These are phyloP conservation scores for Rhizopogon roseolus DNA, from an alignment of 768 basidiomycete genomes.

Conservation along the genomic window DNA sequence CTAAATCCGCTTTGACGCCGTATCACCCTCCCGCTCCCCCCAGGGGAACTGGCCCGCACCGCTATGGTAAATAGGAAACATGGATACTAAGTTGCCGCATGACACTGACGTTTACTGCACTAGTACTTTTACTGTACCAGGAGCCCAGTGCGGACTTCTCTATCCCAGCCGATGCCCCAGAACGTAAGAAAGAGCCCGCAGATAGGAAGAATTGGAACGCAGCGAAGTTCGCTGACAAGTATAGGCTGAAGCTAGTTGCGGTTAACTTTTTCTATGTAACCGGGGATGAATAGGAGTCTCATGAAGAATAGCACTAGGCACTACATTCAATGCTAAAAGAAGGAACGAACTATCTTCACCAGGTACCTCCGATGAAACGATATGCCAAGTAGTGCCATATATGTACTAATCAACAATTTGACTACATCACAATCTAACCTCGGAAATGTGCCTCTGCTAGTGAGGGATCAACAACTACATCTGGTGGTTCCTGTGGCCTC, in stretches of 20 bases:
- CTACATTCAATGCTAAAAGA: too few relatives aligned
- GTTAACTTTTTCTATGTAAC: slow-evolving; percentile 50
- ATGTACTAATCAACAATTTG: too few relatives aligned
- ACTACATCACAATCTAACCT: too few relatives aligned
- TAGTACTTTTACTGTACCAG: slow-evolving; percentile 56
- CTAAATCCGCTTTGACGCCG: slow-evolving; percentile 44
- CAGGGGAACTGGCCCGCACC: slow-evolving; percentile 47
- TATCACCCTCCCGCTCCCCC: slow-evolving; percentile 56
- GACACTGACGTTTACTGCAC: neutral
- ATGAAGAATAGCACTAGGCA: neutral
- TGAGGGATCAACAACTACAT: too few relatives aligned
- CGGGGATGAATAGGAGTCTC: slow-evolving; percentile 13
- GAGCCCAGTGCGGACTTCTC: slow-evolving; percentile 42
- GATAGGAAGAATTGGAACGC: slow-evolving; percentile 55
- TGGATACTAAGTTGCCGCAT: neutral
- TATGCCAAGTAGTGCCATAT: neutral
- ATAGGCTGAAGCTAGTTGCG: slow-evolving; percentile 54
- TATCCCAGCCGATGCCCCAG: slow-evolving; percentile 41
- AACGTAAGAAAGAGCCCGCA: slow-evolving; percentile 38
- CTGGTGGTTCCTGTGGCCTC: too few relatives aligned
- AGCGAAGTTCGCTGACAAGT: slow-evolving; percentile 41
- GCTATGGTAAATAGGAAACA: slow-evolving; percentile 43
- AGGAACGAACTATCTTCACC: too few relatives aligned
- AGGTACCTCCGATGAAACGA: too few relatives aligned
- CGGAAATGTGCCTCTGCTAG: too few relatives aligned